Conservation (phyloP, 2,329 filamentous ascomycete genomes). For the Anthostomella pinea region DNA sequence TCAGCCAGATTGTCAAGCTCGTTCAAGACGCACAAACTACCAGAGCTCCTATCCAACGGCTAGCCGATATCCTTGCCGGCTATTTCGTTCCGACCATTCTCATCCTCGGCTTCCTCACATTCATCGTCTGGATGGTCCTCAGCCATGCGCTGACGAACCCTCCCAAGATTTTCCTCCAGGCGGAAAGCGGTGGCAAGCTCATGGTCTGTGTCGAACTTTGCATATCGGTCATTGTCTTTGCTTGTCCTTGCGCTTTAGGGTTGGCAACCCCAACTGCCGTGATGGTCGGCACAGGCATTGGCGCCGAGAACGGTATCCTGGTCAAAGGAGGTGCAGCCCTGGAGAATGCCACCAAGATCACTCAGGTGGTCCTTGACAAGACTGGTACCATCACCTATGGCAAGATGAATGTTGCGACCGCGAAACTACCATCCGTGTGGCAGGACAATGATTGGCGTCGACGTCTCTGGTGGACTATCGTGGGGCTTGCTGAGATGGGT, state of each 20-base stretch:
- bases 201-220: conserved; percentile 98
- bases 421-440: conserved; percentile 68
- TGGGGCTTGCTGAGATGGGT: conserved; percentile 92
- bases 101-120: conserved; percentile 77
- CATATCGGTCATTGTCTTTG: conserved; percentile 97
- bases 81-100: conserved; percentile 93
- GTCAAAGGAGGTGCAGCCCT: conserved; percentile 94
- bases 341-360: conserved; percentile 86
- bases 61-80: conserved; percentile 87
- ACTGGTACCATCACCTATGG: conserved; percentile 92
- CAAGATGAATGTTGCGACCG: conserved; percentile 86
- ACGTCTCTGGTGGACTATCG: conserved; percentile 89
- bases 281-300: conserved; percentile 98
- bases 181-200: conserved; percentile 80
- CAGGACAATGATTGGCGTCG: conserved; percentile 63
- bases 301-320: conserved; percentile 93
- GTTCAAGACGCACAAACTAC: conserved; percentile 96
- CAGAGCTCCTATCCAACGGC: conserved; percentile 87
- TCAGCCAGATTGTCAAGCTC: conserved; percentile 97
- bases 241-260: conserved; percentile 94
- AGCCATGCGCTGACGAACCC: conserved; percentile 81
- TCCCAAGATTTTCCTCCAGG: conserved; percentile 81
- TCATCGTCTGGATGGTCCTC: conserved; percentile 89
- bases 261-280: conserved; percentile 94
- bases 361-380: conserved; percentile 90